phyloP scores from a whole-genome alignment of 495 filamentous ascomycete species.

The Podospora bellae-mahoneyi region DNA sequence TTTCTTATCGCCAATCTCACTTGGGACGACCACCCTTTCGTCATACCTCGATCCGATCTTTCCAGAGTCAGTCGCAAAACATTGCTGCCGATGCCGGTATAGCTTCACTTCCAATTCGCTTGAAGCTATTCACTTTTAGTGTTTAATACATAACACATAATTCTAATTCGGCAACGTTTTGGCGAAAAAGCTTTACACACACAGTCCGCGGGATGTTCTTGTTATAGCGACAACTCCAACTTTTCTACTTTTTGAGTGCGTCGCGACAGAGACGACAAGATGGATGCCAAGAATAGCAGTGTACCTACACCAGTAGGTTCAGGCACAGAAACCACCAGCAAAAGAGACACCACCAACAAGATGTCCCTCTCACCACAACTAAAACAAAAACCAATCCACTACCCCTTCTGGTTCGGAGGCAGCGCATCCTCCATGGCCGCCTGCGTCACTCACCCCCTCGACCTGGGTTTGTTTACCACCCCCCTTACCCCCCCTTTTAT shows the following conservation, averaged over 20 bases:
- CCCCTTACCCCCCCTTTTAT: background rate
- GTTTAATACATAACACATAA: background rate
- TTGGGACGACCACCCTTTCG: background rate
- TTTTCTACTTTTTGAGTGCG: background rate
- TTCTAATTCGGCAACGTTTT: background rate
- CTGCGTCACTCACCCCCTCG: slow-evolving; percentile 84
- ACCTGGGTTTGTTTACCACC: slow-evolving; percentile 58
- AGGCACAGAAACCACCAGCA: slow-evolving; percentile 12
- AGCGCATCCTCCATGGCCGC: slow-evolving; percentile 88
- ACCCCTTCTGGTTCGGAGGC: slow-evolving; percentile 94
- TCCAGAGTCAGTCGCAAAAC: background rate
- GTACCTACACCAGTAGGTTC: slow-evolving; percentile 14
- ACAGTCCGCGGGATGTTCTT: slow-evolving; percentile 23
- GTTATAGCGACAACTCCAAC: slow-evolving; percentile 17
- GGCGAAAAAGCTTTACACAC: background rate
- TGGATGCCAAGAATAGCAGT: slow-evolving; percentile 11
- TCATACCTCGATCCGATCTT: background rate
- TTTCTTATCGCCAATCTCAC: background rate
- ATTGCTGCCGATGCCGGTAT: background rate
- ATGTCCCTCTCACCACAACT: slow-evolving; percentile 23
- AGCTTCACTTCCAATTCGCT: slow-evolving; percentile 6
- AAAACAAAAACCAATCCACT: slow-evolving; percentile 53
- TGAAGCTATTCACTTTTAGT: background rate
- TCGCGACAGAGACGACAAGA: background rate
- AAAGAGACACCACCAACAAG: slow-evolving; percentile 19